Base-by-base conservation (phyloP, 345 rosid genomes). In the Lumnitzera racemosa region DNA sequence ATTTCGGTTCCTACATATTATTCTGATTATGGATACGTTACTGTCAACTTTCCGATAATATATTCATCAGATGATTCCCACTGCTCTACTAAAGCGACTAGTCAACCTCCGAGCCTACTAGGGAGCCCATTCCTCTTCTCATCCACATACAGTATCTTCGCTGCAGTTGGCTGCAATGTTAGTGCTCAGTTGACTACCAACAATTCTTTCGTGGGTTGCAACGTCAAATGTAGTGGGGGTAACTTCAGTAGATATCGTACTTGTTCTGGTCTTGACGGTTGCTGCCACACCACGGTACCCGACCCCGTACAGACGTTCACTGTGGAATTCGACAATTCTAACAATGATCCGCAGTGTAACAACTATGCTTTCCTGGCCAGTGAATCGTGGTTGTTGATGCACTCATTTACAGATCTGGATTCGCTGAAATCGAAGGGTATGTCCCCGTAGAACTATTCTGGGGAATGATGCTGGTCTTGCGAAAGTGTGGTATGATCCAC, bases 231-330 rank as follows among this genome's bases (percentile, higher is more conserved):
- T 23, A 27, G 29, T 48, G 17, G 23, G 23, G 25, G 25, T 46
- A 46, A 12, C 49, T 15, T 27, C 20, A 48, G 15, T 29, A 11
- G 7, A 52, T 13, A 20, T 47, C 10, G 36, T 46, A 12, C 13
- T 25, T 46, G 31, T 47, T 59, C 62, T 20, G 62, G 36, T 13
- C 15, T 51, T 15, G 16, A 43, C 11, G 47, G 67, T 36, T 55
- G 67, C 47, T 63, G 67, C 60, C 54, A 54, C 29, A 16, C 16
- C 23, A n/a, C 27, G 11, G 24, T 55, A 5, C 60, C 60, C 25
- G 11, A 20, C 5, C 2, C 27, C 23, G 59, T 63, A 2, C 60
- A 55, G 61, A 47, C 20, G 17, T 55, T 63, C n/a, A 9, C n/a
- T 5, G 56, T 63, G 27, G 49, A 52, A 16, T 63, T 63, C 66